phyloP scores from a whole-genome alignment of 495 filamentous ascomycete genomes.

The Tetracladium marchalianum region DNA sequence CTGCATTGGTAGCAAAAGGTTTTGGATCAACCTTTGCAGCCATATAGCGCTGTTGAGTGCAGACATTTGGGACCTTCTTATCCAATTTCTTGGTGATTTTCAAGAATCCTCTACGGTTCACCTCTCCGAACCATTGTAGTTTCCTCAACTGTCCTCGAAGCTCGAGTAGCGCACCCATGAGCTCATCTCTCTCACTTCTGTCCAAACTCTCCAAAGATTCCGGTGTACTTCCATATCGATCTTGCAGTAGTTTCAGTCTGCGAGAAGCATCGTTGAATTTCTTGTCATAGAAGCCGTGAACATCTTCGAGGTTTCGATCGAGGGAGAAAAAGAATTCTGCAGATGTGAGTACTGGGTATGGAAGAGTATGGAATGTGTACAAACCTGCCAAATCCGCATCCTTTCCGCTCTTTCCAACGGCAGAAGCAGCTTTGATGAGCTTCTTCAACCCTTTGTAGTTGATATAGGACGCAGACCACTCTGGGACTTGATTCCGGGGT shows the following conservation, averaged over 20 bases:
- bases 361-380: neutral
- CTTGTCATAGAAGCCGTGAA: slow-evolving; percentile 92
- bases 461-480: slow-evolving; percentile 90
- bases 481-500: slow-evolving; percentile 87
- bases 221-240: slow-evolving; percentile 61
- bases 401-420: slow-evolving; percentile 51
- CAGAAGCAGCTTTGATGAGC: slow-evolving; percentile 67
- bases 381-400: slow-evolving; percentile 68
- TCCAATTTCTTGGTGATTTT: slow-evolving; percentile 98
- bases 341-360: neutral
- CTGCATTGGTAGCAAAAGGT: slow-evolving; percentile 70
- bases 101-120: slow-evolving; percentile 87
- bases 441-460: slow-evolving; percentile 95
- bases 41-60: slow-evolving; percentile 72
- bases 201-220: slow-evolving; percentile 40
- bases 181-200: slow-evolving; percentile 75
- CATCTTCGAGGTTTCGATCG: slow-evolving; percentile 92
- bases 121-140: slow-evolving; percentile 94
- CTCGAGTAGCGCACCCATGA: slow-evolving; percentile 81
- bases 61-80: slow-evolving; percentile 68
- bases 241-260: slow-evolving; percentile 72
- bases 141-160: slow-evolving; percentile 79
- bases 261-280: slow-evolving; percentile 77
- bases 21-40: slow-evolving; percentile 77
- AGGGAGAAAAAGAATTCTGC: slow-evolving; percentile 89